phyloP scores from a whole-genome alignment of 495 filamentous ascomycete species.

The Neurospora sp. region DNA sequence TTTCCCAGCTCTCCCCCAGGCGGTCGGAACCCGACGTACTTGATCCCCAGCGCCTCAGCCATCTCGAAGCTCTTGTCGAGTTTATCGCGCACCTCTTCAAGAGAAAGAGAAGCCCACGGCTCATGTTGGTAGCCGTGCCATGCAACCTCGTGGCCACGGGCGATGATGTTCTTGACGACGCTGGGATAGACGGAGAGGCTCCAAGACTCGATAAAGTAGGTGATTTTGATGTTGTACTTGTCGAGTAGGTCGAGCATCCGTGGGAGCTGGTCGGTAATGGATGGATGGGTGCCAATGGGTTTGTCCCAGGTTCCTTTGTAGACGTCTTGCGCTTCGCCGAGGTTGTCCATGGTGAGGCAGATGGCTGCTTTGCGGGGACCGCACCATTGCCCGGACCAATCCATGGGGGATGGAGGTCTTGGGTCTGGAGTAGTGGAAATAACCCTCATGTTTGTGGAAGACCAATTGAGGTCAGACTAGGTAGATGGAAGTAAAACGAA shows the following conservation, averaged over 20 bases:
- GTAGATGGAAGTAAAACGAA: neutral
- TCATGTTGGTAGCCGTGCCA: constrained; percentile 31
- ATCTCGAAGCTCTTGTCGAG: constrained; percentile 17
- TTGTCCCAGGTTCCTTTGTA: constrained; percentile 14
- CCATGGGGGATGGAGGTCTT: neutral
- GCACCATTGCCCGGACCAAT: constrained; percentile 11
- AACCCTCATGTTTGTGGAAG: neutral
- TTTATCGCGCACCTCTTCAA: constrained; percentile 7
- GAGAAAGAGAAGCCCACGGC: constrained; percentile 11
- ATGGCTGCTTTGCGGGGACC: constrained; percentile 20
- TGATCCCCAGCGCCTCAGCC: constrained; percentile 3
- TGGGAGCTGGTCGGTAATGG: constrained; percentile 19
- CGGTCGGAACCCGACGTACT: constrained; percentile 23
- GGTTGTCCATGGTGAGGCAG: constrained; percentile 28
- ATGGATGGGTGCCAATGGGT: constrained; percentile 20
- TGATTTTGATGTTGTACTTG: constrained; percentile 15
- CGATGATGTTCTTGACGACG: constrained; percentile 6
- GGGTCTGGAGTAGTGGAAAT: neutral
- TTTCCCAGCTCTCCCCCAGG: constrained; percentile 20
- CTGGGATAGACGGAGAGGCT: constrained; percentile 20
- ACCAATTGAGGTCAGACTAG: neutral
- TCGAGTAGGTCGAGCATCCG: constrained; percentile 22
- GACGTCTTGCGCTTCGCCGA: constrained; percentile 30
- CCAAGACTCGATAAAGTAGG: constrained; percentile 28
- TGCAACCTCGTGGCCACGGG: constrained; percentile 20